Conservation (phyloP, 2,329 filamentous ascomycete species). For the Trichoderma asperellum region DNA sequence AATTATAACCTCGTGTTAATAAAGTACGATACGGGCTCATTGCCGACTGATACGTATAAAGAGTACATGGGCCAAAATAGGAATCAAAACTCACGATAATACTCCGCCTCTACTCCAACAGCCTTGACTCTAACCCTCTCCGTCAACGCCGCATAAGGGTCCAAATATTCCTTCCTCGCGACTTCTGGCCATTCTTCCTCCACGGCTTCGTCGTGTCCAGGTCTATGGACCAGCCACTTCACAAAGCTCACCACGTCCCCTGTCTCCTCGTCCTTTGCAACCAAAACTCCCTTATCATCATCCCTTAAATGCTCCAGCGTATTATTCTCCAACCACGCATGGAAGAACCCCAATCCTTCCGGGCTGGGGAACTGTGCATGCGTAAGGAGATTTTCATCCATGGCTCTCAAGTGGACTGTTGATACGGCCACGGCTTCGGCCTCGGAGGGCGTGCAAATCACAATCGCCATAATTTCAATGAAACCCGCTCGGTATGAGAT, state of each 20-base stretch:
- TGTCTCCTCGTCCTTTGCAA: slow-evolving; percentile 41
- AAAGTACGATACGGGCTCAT: neutral
- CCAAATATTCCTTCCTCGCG: slow-evolving; percentile 40
- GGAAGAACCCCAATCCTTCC: slow-evolving; percentile 38
- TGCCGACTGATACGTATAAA: neutral
- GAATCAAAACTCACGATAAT: slow-evolving; percentile 44
- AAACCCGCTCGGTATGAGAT: neutral
- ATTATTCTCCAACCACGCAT: slow-evolving; percentile 39
- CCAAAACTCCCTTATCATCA: slow-evolving; percentile 38
- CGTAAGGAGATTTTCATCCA: slow-evolving; percentile 46
- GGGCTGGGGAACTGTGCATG: slow-evolving; percentile 47
- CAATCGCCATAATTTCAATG: slow-evolving; percentile 35
- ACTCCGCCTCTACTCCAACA: slow-evolving; percentile 38
- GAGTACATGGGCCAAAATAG: neutral
- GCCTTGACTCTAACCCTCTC: slow-evolving; percentile 39
- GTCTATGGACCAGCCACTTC: slow-evolving; percentile 43
- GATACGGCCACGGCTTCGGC: slow-evolving; percentile 36
- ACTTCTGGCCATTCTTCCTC: slow-evolving; percentile 40
- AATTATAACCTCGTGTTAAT: neutral
- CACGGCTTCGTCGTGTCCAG: slow-evolving; percentile 28
- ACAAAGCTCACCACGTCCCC: slow-evolving; percentile 42
- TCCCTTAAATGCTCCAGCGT: slow-evolving; percentile 38
- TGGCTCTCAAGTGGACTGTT: slow-evolving; percentile 45
- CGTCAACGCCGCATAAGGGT: slow-evolving; percentile 41
- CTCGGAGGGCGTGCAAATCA: slow-evolving; percentile 36